A percentile compares a stretch with the other conserved stretches of the same genome.
Evolutionary conservation across 75 land plant species (phyloP).

Genomic region (Adiantum capillusveneris): DNA sequence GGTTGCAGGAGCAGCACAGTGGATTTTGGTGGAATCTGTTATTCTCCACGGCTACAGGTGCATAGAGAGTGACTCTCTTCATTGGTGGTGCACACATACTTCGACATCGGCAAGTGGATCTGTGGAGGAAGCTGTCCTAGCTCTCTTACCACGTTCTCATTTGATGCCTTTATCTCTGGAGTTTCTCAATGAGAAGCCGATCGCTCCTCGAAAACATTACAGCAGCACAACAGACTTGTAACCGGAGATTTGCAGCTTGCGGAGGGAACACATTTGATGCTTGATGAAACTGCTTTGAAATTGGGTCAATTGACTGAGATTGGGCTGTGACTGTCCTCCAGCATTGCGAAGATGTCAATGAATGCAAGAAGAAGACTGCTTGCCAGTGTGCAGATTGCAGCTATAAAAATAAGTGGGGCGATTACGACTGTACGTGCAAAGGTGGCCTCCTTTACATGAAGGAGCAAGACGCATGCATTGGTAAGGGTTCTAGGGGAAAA

Average conservation of each 20-base stretch:
- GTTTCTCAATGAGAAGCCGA: slow-evolving; percentile 49
- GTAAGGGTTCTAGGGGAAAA: slow-evolving; percentile 28
- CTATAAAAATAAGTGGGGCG: slow-evolving; percentile 67
- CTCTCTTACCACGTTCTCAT: slow-evolving; percentile 68
- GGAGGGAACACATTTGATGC: slow-evolving; percentile 68
- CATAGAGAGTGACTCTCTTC: too few species aligned
- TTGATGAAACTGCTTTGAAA: slow-evolving; percentile 74
- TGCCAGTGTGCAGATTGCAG: slow-evolving; percentile 75
- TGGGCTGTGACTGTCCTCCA: too few species aligned
- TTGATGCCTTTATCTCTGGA: slow-evolving; percentile 60
- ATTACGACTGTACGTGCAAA: slow-evolving; percentile 60
- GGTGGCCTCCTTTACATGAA: slow-evolving; percentile 62
- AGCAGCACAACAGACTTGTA: slow-evolving; percentile 50
- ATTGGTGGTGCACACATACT: too few species aligned
- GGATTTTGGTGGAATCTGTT: too few species aligned
- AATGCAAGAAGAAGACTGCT: slow-evolving; percentile 60
- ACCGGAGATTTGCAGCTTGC: slow-evolving; percentile 77
- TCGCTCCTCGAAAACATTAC: slow-evolving; percentile 78
- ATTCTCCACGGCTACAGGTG: too few species aligned
- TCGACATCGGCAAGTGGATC: too few species aligned
- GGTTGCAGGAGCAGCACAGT: too few species aligned
- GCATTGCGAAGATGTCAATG: slow-evolving; percentile 57
- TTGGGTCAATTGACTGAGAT: slow-evolving; percentile 57
- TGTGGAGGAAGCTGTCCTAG: too few species aligned
- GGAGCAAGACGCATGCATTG: slow-evolving; percentile 80